A percentile compares a stretch with the other conserved stretches of the same genome.
Evolutionary conservation across 306 rosid species (phyloP).

Genomic region (Vicia faba): DNA sequence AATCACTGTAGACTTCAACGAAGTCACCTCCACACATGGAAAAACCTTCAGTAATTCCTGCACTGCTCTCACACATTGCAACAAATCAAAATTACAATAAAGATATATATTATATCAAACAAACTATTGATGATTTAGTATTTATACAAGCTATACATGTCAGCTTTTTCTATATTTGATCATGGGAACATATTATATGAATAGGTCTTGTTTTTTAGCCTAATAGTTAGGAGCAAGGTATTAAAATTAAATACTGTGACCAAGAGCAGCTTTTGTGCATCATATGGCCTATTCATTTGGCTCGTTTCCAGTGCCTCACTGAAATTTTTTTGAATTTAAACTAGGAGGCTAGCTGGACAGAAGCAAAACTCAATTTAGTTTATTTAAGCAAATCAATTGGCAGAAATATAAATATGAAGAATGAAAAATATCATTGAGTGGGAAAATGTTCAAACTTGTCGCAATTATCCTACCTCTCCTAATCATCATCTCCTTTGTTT

Average conservation of each 20-base stretch:
- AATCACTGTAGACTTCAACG: constrained; percentile 84
- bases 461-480: not conserved
- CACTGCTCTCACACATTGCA: constrained; percentile 55
- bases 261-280: not conserved
- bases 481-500: not conserved
- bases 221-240: not conserved
- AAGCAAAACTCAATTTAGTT: not conserved
- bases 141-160: constrained; percentile 6
- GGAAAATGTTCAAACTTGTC: constrained; percentile 1
- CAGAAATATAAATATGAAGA: not conserved
- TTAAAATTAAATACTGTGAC: constrained; percentile 8
- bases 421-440: not conserved
- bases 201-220: not conserved
- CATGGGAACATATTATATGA: constrained; percentile 15
- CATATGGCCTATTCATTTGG: not conserved
- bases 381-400: constrained; percentile 5
- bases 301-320: not conserved
- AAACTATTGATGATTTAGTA: constrained; percentile 5
- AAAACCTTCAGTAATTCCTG: constrained; percentile 96
- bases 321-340: not conserved
- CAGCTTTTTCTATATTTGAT: constrained; percentile 14
- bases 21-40: constrained; percentile 99
- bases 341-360: constrained; percentile 6
- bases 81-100: constrained; percentile 26
- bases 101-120: constrained; percentile 4